Evolutionary conservation across 345 rosid genomes (phyloP).

Genomic region (Ricinus communis): DNA sequence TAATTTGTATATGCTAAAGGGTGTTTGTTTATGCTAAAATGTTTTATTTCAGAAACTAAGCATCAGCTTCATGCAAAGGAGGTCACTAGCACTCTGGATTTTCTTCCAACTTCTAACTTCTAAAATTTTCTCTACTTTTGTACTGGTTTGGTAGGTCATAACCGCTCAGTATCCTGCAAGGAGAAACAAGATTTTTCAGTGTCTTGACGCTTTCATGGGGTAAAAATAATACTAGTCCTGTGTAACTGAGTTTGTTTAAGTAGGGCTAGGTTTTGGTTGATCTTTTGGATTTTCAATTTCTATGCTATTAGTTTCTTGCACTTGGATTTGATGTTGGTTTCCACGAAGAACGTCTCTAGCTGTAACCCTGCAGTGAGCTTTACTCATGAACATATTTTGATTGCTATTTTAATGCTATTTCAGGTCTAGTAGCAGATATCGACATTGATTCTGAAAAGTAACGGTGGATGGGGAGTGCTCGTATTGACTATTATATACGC

Average conservation of each 20-base stretch:
- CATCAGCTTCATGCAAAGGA: constrained; percentile 82
- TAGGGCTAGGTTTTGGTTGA: too few relatives aligned
- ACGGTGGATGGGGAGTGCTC: constrained; percentile 96
- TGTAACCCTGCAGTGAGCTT: background rate
- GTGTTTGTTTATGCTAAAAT: background rate
- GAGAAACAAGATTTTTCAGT: constrained; percentile 64
- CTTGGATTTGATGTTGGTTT: background rate
- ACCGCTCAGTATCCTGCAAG: constrained; percentile 66
- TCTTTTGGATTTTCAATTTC: too few relatives aligned
- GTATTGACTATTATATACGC: constrained; percentile 81
- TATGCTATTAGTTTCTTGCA: background rate
- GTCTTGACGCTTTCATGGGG: constrained; percentile 98
- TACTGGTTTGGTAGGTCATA: constrained; percentile 58
- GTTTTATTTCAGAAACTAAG: constrained; percentile 54
- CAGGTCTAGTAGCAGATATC: constrained; percentile 93
- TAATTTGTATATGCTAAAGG: too few relatives aligned
- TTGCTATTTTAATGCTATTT: constrained; percentile 18
- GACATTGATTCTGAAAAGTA: constrained; percentile 93
- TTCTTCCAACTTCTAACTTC: too few relatives aligned
- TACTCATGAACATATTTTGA: background rate
- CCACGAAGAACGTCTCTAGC: background rate
- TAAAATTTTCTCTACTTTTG: constrained; percentile 2
- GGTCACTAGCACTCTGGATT: constrained; percentile 54
- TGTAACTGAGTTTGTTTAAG: background rate
- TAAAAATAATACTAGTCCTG: constrained; percentile 23